Base-by-base conservation (phyloP, 2,329 filamentous ascomycete genomes). In the Cyanodermella asteris region DNA sequence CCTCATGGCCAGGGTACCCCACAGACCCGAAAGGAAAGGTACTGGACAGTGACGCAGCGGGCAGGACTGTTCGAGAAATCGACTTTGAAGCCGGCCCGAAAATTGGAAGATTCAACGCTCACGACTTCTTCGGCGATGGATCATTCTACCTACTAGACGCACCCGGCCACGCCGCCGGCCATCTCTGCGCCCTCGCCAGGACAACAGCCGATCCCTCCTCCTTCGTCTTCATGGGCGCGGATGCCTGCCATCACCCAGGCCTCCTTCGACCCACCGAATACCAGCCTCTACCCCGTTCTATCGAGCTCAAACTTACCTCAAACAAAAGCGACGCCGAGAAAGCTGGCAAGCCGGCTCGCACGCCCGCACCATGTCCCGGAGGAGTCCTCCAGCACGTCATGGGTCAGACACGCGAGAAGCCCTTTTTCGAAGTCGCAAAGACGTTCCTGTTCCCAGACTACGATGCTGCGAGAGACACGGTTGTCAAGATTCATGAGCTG, bases 1-100 rank as follows among this genome's bases (percentile, higher is more conserved):
- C 37, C 1, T 47, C 54, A 25, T 30, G 46, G 5, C 57, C 57
- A 4, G 56, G 47, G 3, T 59, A 51, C 30, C 58, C 58, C 3
- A 35, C 38, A 6, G 48, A 51, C 13, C 29, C 41, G 10, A 39
- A 53, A 9, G 38, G 48, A 0, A 44, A 42, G 1, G 41, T 58
- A 11, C 31, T 42, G 12, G 49, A 58, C 19, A 42, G 38, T 13
- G 52, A 55, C 29, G 55, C 51, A 28, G 37, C 45, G 23, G 37
- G 39, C 5, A 40, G 36, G n/a, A 32, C 35, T 7, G 25, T 45
- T 7, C 23, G 28, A n/a, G 37, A 40, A 28, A 28, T 38, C 10
- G 16, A 25, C 12, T 37, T 37, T 18, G 29, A 38, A 3, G 31
- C 30, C 2, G 27, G 34, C 6, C 28, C 45, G 14, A 43, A 37